A percentile compares a stretch with the other conserved stretches of the same genome.
Conservation (phyloP, 805 yeast species). For the Danielozyma ontarioensis region DNA sequence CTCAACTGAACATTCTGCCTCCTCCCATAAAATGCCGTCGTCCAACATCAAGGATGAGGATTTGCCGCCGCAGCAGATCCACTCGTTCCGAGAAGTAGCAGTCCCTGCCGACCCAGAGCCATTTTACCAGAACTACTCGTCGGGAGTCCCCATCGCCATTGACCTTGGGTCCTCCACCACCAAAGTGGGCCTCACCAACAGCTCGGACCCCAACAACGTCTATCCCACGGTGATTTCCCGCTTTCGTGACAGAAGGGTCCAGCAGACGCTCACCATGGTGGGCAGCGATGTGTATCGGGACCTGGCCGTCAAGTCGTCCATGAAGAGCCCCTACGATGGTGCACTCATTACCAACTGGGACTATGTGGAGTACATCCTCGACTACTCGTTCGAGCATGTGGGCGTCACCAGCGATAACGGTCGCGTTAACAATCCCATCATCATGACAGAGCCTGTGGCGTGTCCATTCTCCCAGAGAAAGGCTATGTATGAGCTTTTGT, state of each 20-base stretch:
- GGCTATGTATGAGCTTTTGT: slow-evolving; percentile 74
- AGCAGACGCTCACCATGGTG: slow-evolving; percentile 57
- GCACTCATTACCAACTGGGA: slow-evolving; percentile 91
- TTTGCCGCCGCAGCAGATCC: slow-evolving; percentile 38
- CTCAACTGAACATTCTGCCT: slow-evolving; percentile 1
- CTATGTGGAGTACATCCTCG: slow-evolving; percentile 72
- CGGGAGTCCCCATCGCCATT: slow-evolving; percentile 73
- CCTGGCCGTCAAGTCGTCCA: slow-evolving; percentile 58
- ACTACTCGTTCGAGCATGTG: slow-evolving; percentile 75
- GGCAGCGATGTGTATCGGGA: slow-evolving; percentile 83
- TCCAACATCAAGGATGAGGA: slow-evolving; percentile 9
- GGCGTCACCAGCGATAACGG: slow-evolving; percentile 50
- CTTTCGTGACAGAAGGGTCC: slow-evolving; percentile 72
- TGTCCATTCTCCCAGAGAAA: slow-evolving; percentile 65
- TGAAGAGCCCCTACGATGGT: slow-evolving; percentile 83
- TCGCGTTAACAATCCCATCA: slow-evolving; percentile 68
- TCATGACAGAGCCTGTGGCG: slow-evolving; percentile 75
- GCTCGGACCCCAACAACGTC: slow-evolving; percentile 46
- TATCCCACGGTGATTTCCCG: slow-evolving; percentile 69
- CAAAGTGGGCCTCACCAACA: slow-evolving; percentile 54
- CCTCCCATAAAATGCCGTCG: slow-evolving; percentile 7
- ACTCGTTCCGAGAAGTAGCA: slow-evolving; percentile 37
- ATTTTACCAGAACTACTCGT: slow-evolving; percentile 41
- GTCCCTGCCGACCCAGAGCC: slow-evolving; percentile 40
- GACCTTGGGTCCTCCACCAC: slow-evolving; percentile 72